phyloP scores from a whole-genome alignment of 768 basidiomycete genomes.

The Pleurotus giganteus region DNA sequence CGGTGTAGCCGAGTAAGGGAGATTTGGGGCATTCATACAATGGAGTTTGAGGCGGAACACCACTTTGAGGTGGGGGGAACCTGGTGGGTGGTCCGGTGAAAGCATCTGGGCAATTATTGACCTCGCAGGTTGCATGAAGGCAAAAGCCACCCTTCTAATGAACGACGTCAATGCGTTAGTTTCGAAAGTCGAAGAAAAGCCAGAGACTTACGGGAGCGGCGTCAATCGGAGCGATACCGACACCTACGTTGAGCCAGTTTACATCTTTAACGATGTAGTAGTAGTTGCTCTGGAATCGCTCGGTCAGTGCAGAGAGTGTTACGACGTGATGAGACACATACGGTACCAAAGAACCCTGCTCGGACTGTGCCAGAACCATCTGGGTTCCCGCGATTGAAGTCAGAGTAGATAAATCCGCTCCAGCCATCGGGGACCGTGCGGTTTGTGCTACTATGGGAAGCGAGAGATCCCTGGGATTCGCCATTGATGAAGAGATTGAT shows the following conservation, averaged over 20 bases:
- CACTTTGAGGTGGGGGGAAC: conserved; percentile 19
- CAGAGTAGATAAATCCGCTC: conserved; percentile 25
- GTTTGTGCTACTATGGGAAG: conserved; percentile 16
- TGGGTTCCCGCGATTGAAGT: conserved; percentile 23
- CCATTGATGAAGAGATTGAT: conserved; percentile 25
- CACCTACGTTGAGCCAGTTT: conserved; percentile 14
- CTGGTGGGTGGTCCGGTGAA: conserved; percentile 19
- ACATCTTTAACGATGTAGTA: conserved; percentile 13
- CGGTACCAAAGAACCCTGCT: conserved; percentile 26
- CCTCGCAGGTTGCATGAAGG: conserved; percentile 16
- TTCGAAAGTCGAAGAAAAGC: not conserved
- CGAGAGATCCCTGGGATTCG: conserved; percentile 14
- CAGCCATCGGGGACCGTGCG: conserved; percentile 16
- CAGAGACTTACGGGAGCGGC: conserved; percentile 9
- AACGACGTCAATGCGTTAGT: too few relatives aligned
- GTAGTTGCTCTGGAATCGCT: conserved; percentile 10
- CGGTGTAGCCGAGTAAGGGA: not conserved
- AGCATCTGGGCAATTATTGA: conserved; percentile 16
- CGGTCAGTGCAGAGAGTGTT: not conserved
- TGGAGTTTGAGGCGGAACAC: conserved; percentile 6
- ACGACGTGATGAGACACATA: conserved; percentile 6
- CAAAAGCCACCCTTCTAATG: not conserved
- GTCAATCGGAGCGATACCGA: conserved; percentile 11
- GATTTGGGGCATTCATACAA: conserved; percentile 5
- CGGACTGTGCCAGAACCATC: conserved; percentile 22